Conservation (phyloP, 1,284 basidiomycete species). For the Heterobasidion occidentale region DNA sequence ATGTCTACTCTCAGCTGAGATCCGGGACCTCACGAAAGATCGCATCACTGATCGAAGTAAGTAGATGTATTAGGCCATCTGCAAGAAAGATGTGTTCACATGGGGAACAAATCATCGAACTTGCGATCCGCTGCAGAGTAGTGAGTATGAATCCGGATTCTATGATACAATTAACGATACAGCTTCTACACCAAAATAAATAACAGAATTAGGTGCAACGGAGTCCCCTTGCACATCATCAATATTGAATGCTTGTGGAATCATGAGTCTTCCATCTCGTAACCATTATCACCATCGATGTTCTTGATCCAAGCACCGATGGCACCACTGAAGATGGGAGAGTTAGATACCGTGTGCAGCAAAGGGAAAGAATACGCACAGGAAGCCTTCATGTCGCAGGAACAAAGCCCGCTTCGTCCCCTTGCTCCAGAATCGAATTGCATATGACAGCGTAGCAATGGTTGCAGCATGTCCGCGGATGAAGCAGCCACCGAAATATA, state of each 20-base stretch:
- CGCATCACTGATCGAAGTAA: too few species aligned
- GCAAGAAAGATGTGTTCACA: too few species aligned
- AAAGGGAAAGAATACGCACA: conserved; percentile 49
- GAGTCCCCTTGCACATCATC: neutral
- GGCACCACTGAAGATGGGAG: conserved; percentile 52
- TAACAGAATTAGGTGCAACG: neutral
- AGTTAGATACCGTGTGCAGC: conserved; percentile 6
- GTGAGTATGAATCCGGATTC: neutral
- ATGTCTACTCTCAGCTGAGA: too few species aligned
- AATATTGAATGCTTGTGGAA: neutral
- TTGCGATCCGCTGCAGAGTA: too few species aligned
- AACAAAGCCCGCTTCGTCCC: conserved; percentile 96
- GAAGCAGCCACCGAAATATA: conserved; percentile 99
- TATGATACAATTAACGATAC: neutral
- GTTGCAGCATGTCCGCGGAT: conserved; percentile 98
- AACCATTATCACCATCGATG: conserved; percentile 36
- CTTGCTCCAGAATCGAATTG: conserved; percentile 99
- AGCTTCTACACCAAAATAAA: neutral
- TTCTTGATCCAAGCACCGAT: conserved; percentile 97
- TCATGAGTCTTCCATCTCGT: neutral
- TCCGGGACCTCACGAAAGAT: too few species aligned
- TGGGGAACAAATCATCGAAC: too few species aligned
- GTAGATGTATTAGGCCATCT: too few species aligned
- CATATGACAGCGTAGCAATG: conserved; percentile 96
- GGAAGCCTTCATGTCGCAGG: conserved; percentile 95